These are phyloP conservation scores for Cladosporium sp. DNA, from an alignment of 2,329 filamentous ascomycete species.

Conservation along the genomic window DNA sequence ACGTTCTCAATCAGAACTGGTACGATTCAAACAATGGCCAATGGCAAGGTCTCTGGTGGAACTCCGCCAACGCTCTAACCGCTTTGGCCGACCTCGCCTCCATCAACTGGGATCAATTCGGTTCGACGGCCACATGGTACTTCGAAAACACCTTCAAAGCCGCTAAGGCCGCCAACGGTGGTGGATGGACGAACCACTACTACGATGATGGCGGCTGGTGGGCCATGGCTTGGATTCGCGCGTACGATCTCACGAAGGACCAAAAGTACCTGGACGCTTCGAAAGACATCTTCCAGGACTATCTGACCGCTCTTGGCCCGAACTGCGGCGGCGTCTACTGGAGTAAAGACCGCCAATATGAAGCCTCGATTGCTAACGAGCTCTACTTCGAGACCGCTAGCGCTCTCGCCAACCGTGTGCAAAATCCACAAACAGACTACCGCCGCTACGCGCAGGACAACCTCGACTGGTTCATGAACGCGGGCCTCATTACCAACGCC, in stretches of 20 bases:
- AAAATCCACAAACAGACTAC: constrained; percentile 34
- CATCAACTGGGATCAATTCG: constrained; percentile 27
- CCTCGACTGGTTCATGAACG: constrained; percentile 45
- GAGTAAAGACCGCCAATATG: constrained; percentile 35
- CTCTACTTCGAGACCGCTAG: constrained; percentile 49
- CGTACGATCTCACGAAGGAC: constrained; percentile 45
- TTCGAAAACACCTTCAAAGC: constrained; percentile 39
- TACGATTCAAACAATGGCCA: constrained; percentile 35
- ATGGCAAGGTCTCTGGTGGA: constrained; percentile 69
- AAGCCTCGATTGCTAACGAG: constrained; percentile 50
- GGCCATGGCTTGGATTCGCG: constrained; percentile 48
- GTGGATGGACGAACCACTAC: constrained; percentile 37
- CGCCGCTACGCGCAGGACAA: constrained; percentile 41
- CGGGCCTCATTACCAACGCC: constrained; percentile 42
- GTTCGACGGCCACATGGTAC: constrained; percentile 31
- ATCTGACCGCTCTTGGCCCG: constrained; percentile 37
- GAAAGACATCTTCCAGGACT: constrained; percentile 40
- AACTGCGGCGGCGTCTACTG: constrained; percentile 42
- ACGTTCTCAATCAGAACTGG: constrained; percentile 14
- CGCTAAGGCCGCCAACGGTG: constrained; percentile 15
- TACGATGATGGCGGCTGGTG: constrained; percentile 51
- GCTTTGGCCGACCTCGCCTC: constrained; percentile 51
- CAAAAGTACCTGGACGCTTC: constrained; percentile 41
- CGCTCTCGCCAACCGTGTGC: constrained; percentile 47
- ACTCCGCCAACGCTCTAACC: constrained; percentile 61